These are phyloP conservation scores for Penicillium sp. DNA, from an alignment of 2,329 filamentous ascomycete genomes.

Conservation along the genomic window DNA sequence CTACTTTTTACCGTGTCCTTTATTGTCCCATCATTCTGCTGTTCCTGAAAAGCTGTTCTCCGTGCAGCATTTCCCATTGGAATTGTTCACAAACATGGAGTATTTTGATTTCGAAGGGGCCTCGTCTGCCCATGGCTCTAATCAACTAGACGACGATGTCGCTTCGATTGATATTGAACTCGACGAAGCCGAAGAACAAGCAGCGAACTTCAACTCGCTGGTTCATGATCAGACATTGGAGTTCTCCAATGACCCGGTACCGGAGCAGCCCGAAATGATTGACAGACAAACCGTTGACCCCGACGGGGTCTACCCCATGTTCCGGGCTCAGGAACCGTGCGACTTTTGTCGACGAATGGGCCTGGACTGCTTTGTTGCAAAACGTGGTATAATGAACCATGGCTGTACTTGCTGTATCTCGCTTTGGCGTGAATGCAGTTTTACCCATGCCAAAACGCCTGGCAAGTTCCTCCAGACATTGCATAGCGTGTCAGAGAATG, in stretches of 20 bases:
- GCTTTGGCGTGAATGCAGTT: constrained; percentile 48
- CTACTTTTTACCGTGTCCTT: constrained; percentile 3
- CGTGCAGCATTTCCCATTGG: background rate
- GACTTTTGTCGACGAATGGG: constrained; percentile 47
- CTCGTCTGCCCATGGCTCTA: constrained; percentile 34
- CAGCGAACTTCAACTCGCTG: constrained; percentile 40
- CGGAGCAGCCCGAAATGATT: constrained; percentile 19
- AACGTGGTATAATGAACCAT: constrained; percentile 43
- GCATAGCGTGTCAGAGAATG: constrained; percentile 45
- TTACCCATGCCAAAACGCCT: constrained; percentile 42
- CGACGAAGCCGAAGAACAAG: constrained; percentile 39
- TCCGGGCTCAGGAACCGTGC: constrained; percentile 45
- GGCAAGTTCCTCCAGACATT: constrained; percentile 45
- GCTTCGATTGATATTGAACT: constrained; percentile 39
- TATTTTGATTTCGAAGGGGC: constrained; percentile 50
- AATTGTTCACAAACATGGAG: constrained; percentile 36
- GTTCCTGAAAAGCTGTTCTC: background rate
- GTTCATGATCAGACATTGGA: constrained; percentile 42
- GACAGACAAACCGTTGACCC: constrained; percentile 20
- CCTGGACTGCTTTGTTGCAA: constrained; percentile 48
- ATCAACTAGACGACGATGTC: constrained; percentile 38
- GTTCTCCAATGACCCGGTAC: constrained; percentile 34
- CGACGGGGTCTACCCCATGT: constrained; percentile 42
- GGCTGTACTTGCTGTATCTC: constrained; percentile 50
- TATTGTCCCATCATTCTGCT: background rate